These are phyloP conservation scores for Tricholoma bakamatsutake DNA, from an alignment of 768 basidiomycete species.

Conservation along the genomic window DNA sequence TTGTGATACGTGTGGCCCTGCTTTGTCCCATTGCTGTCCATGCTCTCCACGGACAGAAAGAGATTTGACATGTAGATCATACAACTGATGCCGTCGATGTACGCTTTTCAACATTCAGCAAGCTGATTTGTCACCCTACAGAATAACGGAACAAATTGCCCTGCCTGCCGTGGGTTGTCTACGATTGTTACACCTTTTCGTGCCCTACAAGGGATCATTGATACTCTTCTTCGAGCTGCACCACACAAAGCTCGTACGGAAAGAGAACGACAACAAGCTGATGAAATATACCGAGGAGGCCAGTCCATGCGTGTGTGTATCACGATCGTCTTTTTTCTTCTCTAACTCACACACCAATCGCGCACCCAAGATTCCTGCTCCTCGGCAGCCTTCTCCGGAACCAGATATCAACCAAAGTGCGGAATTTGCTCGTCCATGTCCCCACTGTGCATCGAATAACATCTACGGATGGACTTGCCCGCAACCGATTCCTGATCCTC, in stretches of 20 bases:
- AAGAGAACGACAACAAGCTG: conserved; percentile 74
- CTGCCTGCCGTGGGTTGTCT: conserved; percentile 70
- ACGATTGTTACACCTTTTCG: conserved; percentile 68
- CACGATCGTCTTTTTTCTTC: conserved; percentile 3
- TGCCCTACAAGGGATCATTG: conserved; percentile 65
- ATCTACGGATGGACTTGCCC: conserved; percentile 77
- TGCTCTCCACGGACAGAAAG: neutral
- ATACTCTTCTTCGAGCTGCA: conserved; percentile 62
- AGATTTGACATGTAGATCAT: neutral
- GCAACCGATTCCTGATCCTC: conserved; percentile 73
- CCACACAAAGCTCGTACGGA: conserved; percentile 64
- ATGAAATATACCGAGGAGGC: conserved; percentile 68
- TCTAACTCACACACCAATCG: conserved; percentile 7
- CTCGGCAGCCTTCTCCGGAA: conserved; percentile 72
- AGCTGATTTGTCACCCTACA: conserved; percentile 25
- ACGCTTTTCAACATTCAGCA: neutral
- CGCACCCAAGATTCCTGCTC: conserved; percentile 59
- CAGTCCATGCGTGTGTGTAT: conserved; percentile 51
- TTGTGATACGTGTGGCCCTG: neutral
- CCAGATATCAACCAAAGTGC: conserved; percentile 58
- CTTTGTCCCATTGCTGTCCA: neutral
- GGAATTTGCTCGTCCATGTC: conserved; percentile 73
- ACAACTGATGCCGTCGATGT: neutral
- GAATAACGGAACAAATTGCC: conserved; percentile 85
- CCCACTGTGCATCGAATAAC: conserved; percentile 68